Base-by-base conservation (phyloP, 129 eudicot species). In the Saposhnikovia divaricata region DNA sequence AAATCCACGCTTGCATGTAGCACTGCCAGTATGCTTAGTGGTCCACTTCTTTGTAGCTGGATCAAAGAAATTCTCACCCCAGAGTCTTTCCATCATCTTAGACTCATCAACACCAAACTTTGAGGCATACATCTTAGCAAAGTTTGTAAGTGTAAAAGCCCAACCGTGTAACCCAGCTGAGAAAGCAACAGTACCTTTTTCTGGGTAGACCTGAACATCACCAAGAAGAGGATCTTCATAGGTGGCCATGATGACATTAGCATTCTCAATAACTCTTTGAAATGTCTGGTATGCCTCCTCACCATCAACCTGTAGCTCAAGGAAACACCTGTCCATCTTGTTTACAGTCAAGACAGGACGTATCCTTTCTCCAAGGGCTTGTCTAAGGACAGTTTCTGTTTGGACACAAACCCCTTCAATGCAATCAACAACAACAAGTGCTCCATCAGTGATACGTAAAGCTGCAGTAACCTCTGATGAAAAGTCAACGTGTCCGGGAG, bases 251-350 rank as follows among this genome's bases (percentile, higher is more conserved):
- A 87, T 84, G 61, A 84, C 89, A 79, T 87, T 87, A 0, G 87
- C 87, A 6, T 84, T 87, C 76, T 87, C 89, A 25, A 89, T 85
- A 59, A 89, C 93, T 76, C 89, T 85, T 66, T 87, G 91, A 42
- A 87, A 89, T 5, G 91, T 83, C 53, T 87, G 93, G 79, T 87
- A 87, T 9, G 91, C 93, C 77, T 89, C 91, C 85, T 89, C 93
- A 9, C 93, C 91, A 34, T 89, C 93, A 72, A 89, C 88, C 79
- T 87, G 91, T 25, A 89, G 93, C 85, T 89, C 93, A 57, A 89
- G 90, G 81, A 89, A 89, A 79, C 89, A 89, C 82, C 90, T 83
- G 87, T 89, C 90, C 93, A 89, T 89, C 84, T 89, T 87, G 87
- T 89, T 89, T 61, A 89, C 93, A 1, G 87, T 86, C 43, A 86